Evolutionary conservation across 306 rosid genomes (phyloP).

Genomic region (Myrica gale): DNA sequence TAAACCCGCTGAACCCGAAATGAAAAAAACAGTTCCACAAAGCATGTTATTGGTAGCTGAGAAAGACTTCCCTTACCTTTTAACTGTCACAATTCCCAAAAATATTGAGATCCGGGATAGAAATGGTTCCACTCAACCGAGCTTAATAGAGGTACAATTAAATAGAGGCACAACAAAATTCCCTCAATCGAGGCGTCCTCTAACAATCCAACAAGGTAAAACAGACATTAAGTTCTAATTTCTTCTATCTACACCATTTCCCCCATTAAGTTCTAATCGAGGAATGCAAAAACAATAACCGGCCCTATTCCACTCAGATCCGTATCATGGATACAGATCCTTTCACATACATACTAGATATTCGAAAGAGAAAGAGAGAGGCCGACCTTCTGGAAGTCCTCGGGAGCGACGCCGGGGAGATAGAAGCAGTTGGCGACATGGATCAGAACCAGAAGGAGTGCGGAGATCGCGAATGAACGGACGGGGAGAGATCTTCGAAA

Average conservation of each 20-base stretch:
- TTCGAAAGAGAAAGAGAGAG: background rate
- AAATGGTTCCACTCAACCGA: background rate
- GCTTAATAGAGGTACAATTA: background rate
- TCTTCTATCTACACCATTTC: background rate
- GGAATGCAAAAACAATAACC: slow-evolving; percentile 3
- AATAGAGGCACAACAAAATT: background rate
- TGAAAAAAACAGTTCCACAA: background rate
- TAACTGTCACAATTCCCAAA: background rate
- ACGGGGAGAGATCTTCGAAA: slow-evolving; percentile 54
- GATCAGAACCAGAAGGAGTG: slow-evolving; percentile 50
- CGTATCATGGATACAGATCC: slow-evolving; percentile 38
- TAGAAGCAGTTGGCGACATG: slow-evolving; percentile 68
- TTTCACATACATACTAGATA: background rate
- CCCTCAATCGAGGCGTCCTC: background rate
- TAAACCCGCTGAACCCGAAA: background rate
- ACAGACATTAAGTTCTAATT: background rate
- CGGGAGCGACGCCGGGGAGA: slow-evolving; percentile 99
- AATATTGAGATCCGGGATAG: background rate
- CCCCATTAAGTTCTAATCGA: background rate
- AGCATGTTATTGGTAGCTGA: background rate
- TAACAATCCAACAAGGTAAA: background rate
- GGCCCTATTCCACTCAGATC: slow-evolving; percentile 45
- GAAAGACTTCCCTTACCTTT: background rate
- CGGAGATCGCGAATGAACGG: slow-evolving; percentile 31
- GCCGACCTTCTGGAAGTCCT: slow-evolving; percentile 79